phyloP scores from a whole-genome alignment of 1,139 yeast genomes.

The Kodamaea sp. region DNA sequence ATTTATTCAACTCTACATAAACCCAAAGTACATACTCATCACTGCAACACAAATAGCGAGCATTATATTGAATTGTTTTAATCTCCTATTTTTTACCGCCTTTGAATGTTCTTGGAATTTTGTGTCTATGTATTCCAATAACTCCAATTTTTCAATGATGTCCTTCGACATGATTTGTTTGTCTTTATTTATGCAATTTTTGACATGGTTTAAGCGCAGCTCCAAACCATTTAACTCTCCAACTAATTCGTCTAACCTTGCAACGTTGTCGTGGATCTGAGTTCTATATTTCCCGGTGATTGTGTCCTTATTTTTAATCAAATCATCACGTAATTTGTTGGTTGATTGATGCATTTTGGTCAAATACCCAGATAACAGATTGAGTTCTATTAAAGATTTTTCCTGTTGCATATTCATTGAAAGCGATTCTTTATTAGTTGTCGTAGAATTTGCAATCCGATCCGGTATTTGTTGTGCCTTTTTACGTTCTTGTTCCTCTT shows the following conservation, averaged over 20 bases:
- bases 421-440: not conserved
- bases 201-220: conserved; percentile 24
- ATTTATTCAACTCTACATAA: not conserved
- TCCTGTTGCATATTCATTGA: conserved; percentile 3
- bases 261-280: conserved; percentile 28
- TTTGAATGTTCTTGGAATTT: conserved; percentile 27
- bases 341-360: conserved; percentile 9
- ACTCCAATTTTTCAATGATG: conserved; percentile 29
- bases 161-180: conserved; percentile 26
- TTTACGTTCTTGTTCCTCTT: conserved; percentile 2
- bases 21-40: conserved; percentile 18
- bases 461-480: not conserved
- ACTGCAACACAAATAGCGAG: conserved; percentile 22
- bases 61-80: conserved; percentile 26
- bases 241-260: conserved; percentile 27
- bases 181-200: conserved; percentile 23
- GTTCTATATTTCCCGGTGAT: conserved; percentile 23
- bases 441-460: not conserved
- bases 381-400: conserved; percentile 10
- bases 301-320: conserved; percentile 14
- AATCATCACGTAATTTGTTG: conserved; percentile 12
- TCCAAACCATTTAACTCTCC: conserved; percentile 28
- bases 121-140: conserved; percentile 32
- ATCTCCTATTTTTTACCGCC: conserved; percentile 23
- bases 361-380: conserved; percentile 13